Evolutionary conservation across 495 filamentous ascomycete species (phyloP), one percentile per base, ranked within the genome.

Genomic region (Podospora tetraspora): DNA sequence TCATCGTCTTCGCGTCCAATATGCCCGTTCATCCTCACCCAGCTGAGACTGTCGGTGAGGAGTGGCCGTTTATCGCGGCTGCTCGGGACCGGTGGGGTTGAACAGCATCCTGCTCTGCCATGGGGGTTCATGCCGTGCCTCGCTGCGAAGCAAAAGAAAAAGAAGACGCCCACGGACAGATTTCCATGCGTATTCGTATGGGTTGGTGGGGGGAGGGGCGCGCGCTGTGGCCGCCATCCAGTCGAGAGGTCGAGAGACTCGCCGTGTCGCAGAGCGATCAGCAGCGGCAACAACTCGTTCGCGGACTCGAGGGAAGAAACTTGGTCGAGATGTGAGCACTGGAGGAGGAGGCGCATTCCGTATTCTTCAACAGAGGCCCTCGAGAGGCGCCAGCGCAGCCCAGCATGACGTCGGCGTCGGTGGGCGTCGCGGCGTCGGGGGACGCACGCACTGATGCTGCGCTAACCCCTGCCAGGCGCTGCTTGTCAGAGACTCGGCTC

Each of bases 331-430:
- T 23, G 25, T 25, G 58, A 60, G 25, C 58, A 2, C 22, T 27
- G 2, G 58, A 60, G 25, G 58, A 23, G 7, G 58, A 23, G 12
- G 25, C 22, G 22, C 58, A 60, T 23, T 60, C 58, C 59, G 59
- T 61, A 61, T 30, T 61, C 43, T 52, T 52, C 43, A 52, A 52
- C 43, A 52, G 37, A 52, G n/a, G 23, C 10, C 62, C 23, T 63
- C 32, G 66, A 68, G 37, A 68, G 60, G 66, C 59, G 67, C 67
- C 67, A 69, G 37, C 67, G n/a, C 67, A 69, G 21, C 29, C 32
- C 12, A 23, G 29, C 67, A 69, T 69, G 67, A 69, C 61, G 67
- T 69, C 65, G 65, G 65, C 65, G 23, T 66, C 65, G 65, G 65
- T n/a, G 58, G 65, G 65, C 65, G 65, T 66, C 34, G n/a, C 4